These are phyloP conservation scores for Populus deltoides DNA, from an alignment of 345 rosid genomes.

Conservation along the genomic window DNA sequence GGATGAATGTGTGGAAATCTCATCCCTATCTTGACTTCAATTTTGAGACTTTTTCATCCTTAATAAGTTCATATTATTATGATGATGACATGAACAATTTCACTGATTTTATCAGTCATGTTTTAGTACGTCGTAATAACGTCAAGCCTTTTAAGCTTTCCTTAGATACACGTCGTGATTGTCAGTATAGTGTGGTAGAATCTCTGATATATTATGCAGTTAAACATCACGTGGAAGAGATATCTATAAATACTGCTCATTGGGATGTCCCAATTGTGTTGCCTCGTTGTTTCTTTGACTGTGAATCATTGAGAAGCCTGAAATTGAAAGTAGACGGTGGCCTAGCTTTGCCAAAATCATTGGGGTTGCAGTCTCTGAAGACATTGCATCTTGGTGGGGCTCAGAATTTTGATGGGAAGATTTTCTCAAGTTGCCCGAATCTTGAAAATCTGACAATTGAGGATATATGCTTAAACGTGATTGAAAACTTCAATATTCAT, in stretches of 20 bases:
- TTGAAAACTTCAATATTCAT: not conserved
- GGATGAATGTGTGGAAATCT: constrained; percentile 7
- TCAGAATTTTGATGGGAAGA: not conserved
- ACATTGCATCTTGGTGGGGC: not conserved
- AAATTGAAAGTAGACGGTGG: not conserved
- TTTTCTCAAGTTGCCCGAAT: not conserved
- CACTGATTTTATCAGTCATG: not conserved
- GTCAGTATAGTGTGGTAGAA: not conserved
- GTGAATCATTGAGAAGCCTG: not conserved
- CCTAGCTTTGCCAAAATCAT: not conserved
- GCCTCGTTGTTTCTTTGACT: not conserved
- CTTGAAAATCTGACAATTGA: not conserved
- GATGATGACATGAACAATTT: not conserved
- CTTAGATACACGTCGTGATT: not conserved
- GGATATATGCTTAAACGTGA: not conserved
- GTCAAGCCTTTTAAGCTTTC: not conserved
- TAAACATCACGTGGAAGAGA: not conserved
- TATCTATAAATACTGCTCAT: not conserved
- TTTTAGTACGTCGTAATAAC: not conserved
- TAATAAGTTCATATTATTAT: not conserved
- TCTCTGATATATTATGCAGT: not conserved
- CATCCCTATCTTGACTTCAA: not conserved
- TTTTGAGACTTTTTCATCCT: not conserved
- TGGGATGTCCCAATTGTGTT: not conserved
- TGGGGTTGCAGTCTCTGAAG: not conserved